phyloP scores from a whole-genome alignment of 805 yeast species.

The Isabelozyma pseudorhagii region DNA sequence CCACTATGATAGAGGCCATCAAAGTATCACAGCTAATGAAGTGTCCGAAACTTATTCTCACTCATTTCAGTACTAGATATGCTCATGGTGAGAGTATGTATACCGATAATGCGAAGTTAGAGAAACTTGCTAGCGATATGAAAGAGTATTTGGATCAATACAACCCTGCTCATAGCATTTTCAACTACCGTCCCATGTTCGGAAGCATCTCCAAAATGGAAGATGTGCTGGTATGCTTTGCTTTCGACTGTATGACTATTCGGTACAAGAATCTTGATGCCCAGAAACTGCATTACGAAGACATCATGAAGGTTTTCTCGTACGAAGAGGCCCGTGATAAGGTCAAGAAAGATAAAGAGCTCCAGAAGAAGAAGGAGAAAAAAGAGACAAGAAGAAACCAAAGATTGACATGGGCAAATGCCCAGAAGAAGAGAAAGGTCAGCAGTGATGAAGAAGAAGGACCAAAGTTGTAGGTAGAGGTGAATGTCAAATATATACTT shows the following conservation, averaged over 20 bases:
- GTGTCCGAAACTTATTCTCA: constrained; percentile 66
- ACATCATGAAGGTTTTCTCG: constrained; percentile 23
- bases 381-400: constrained; percentile 31
- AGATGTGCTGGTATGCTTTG: constrained; percentile 37
- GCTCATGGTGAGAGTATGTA: constrained; percentile 33
- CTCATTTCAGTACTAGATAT: constrained; percentile 93
- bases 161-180: constrained; percentile 22
- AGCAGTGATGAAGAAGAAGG: constrained; percentile 11
- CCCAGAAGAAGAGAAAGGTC: constrained; percentile 16
- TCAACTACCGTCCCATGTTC: constrained; percentile 5
- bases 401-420: constrained; percentile 18
- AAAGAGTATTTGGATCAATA: constrained; percentile 24
- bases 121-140: constrained; percentile 17
- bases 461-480: not conserved
- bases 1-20: constrained; percentile 87
- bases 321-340: constrained; percentile 10
- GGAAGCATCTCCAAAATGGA: constrained; percentile 14
- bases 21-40: constrained; percentile 67
- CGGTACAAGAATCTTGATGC: constrained; percentile 22
- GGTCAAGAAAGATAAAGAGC: constrained; percentile 11
- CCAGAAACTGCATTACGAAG: constrained; percentile 21
- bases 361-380: constrained; percentile 19
- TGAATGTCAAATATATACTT: not conserved
- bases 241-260: constrained; percentile 37
- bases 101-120: constrained; percentile 18